Percentiles rank a stretch among this genome's conserved stretches.
phyloP scores from a whole-genome alignment of 345 rosid species.

The Mercurialis annua region DNA sequence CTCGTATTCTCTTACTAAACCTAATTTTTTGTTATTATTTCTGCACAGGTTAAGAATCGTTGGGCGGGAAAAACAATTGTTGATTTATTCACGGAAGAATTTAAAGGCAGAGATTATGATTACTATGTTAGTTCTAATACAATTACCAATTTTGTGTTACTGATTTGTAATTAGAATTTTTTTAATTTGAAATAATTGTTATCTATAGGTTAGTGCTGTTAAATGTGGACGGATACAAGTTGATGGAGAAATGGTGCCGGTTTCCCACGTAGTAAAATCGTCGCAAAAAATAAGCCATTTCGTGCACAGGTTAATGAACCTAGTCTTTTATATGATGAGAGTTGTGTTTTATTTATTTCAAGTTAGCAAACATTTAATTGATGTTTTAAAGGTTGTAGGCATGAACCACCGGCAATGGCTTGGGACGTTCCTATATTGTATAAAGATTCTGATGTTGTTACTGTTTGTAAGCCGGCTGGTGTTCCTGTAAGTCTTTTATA shows the following conservation, averaged over 20 bases:
- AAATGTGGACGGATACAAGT: conserved; percentile 82
- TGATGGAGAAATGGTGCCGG: conserved; percentile 68
- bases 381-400: conserved; percentile 58
- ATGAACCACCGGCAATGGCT: conserved; percentile 81
- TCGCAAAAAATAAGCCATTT: conserved; percentile 91
- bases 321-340: not conserved
- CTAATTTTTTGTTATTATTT: conserved; percentile 4
- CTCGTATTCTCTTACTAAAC: not conserved
- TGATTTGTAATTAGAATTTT: no score
- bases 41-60: conserved; percentile 67
- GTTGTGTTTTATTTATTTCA: conserved; percentile 12
- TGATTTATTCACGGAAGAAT: conserved; percentile 83
- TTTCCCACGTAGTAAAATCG: conserved; percentile 66
- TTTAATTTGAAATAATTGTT: no score
- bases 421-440: conserved; percentile 56
- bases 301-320: conserved; percentile 58
- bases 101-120: conserved; percentile 77
- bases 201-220: conserved; percentile 73
- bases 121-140: conserved; percentile 51
- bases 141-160: not conserved
- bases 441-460: conserved; percentile 67
- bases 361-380: conserved; percentile 26
- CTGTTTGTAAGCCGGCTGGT: conserved; percentile 81
- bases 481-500: conserved; percentile 64
- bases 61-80: conserved; percentile 91